Conservation (phyloP, 1,139 yeast genomes). For the Yamadazyma triangularis region DNA sequence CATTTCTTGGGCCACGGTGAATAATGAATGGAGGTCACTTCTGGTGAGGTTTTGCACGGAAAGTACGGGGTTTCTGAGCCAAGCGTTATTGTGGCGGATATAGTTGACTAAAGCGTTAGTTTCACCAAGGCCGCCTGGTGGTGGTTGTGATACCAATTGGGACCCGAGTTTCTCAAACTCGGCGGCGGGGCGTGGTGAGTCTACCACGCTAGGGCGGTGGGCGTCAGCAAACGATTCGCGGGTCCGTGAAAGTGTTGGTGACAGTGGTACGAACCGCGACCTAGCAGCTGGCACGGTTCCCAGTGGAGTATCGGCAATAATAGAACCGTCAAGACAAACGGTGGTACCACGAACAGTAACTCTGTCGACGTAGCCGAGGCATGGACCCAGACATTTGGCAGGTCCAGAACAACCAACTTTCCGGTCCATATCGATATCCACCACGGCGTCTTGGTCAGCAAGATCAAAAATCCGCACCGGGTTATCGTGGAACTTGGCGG, state of each 20-base stretch:
- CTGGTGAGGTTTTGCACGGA: conserved; percentile 86
- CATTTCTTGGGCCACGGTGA: conserved; percentile 97
- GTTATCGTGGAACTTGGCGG: conserved; percentile 70
- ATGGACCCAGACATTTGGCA: conserved; percentile 56
- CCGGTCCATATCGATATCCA: conserved; percentile 84
- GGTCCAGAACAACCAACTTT: conserved; percentile 34
- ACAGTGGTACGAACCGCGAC: conserved; percentile 43
- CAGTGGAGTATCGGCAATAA: conserved; percentile 51
- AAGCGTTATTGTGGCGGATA: conserved; percentile 80
- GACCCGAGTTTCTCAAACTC: conserved; percentile 60
- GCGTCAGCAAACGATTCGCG: conserved; percentile 47
- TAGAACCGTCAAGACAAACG: conserved; percentile 77
- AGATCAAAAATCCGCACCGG: conserved; percentile 81
- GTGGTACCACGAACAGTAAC: conserved; percentile 77
- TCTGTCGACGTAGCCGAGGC: conserved; percentile 83
- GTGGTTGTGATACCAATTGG: conserved; percentile 71
- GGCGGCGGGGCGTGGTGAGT: conserved; percentile 28
- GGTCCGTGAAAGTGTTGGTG: conserved; percentile 41
- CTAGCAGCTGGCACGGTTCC: conserved; percentile 49
- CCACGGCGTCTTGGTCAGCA: conserved; percentile 71
- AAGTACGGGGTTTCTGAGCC: conserved; percentile 79
- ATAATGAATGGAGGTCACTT: conserved; percentile 84
- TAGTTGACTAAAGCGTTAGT: conserved; percentile 72
- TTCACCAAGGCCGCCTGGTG: conserved; percentile 61
- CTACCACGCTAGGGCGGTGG: conserved; percentile 42